Evolutionary conservation across 495 filamentous ascomycete species (phyloP).

Genomic region (Penicillium diatomitis): DNA sequence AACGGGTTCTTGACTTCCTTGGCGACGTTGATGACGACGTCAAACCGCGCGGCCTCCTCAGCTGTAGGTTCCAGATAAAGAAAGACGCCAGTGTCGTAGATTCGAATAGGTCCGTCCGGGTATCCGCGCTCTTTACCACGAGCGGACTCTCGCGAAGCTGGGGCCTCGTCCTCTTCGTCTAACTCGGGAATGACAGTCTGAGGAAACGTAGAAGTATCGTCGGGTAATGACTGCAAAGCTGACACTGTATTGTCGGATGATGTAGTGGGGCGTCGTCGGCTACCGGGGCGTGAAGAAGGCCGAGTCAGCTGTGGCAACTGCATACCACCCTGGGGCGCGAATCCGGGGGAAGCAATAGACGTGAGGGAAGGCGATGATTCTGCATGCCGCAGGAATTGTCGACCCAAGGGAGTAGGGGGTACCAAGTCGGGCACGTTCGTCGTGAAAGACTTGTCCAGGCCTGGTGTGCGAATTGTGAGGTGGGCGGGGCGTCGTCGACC

Average conservation of each 20-base stretch:
- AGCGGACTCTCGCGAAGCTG: slow-evolving; percentile 65
- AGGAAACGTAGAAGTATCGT: slow-evolving; percentile 16
- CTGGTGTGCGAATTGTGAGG: slow-evolving; percentile 59
- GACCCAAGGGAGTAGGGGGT: slow-evolving; percentile 44
- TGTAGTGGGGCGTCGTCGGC: slow-evolving; percentile 13
- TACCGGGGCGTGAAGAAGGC: slow-evolving; percentile 30
- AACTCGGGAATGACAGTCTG: slow-evolving; percentile 29
- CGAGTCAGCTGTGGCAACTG: slow-evolving; percentile 54
- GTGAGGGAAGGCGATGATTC: slow-evolving; percentile 60
- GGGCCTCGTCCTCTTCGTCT: slow-evolving; percentile 70
- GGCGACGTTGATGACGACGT: slow-evolving; percentile 91
- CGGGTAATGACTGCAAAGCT: slow-evolving; percentile 17
- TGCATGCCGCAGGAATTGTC: slow-evolving; percentile 49
- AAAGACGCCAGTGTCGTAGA: slow-evolving; percentile 88
- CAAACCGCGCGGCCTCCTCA: slow-evolving; percentile 76
- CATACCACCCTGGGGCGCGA: slow-evolving; percentile 56
- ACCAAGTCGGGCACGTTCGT: slow-evolving; percentile 28
- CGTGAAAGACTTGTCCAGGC: slow-evolving; percentile 34
- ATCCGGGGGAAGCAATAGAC: slow-evolving; percentile 47
- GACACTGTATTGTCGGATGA: slow-evolving; percentile 20
- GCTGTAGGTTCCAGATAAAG: slow-evolving; percentile 85
- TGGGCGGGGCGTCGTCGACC: slow-evolving; percentile 68
- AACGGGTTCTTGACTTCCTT: slow-evolving; percentile 92
- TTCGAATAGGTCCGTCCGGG: slow-evolving; percentile 82
- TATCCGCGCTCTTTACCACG: slow-evolving; percentile 62